Percentiles rank a stretch among this genome's conserved stretches.
phyloP scores from a whole-genome alignment of 768 basidiomycete species.

The Panus rudis region DNA sequence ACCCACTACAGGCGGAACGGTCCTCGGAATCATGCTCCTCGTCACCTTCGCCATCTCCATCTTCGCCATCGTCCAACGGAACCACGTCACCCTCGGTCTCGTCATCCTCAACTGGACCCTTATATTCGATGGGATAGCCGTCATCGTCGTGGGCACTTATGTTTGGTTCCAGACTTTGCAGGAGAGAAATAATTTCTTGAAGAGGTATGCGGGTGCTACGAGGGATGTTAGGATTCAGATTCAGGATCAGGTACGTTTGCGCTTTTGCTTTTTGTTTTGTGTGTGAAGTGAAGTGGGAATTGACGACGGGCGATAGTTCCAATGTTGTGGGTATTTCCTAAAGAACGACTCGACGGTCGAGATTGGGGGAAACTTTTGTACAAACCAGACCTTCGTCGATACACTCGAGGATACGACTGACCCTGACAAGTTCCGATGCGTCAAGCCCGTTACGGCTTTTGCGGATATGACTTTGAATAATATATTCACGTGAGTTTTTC shows the following conservation, averaged over 20 bases:
- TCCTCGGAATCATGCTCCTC: conserved; percentile 60
- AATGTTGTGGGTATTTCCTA: conserved; percentile 79
- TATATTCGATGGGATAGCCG: conserved; percentile 52
- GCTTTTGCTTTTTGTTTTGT: neutral
- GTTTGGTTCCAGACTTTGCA: conserved; percentile 80
- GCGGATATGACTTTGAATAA: conserved; percentile 73
- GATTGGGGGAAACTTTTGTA: conserved; percentile 59
- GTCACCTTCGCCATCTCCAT: conserved; percentile 67
- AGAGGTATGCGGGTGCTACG: conserved; percentile 43
- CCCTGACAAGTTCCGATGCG: conserved; percentile 47
- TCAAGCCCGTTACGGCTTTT: conserved; percentile 56
- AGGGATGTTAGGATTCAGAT: conserved; percentile 43
- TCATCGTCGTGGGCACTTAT: conserved; percentile 59
- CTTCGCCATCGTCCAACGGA: conserved; percentile 60
- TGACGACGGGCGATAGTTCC: conserved; percentile 44
- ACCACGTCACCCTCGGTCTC: conserved; percentile 62
- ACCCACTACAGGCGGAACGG: conserved; percentile 55
- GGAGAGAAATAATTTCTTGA: conserved; percentile 62
- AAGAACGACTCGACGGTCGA: conserved; percentile 48
- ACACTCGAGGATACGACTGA: conserved; percentile 36
- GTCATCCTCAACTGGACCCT: conserved; percentile 73
- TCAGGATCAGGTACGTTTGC: conserved; percentile 63
- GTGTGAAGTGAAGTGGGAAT: neutral
- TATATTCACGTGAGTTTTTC: conserved; percentile 66
- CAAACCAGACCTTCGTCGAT: conserved; percentile 27